These are phyloP conservation scores for Wallacemonas sp. DNA, from an alignment of 208 protist species.

Conservation along the genomic window DNA sequence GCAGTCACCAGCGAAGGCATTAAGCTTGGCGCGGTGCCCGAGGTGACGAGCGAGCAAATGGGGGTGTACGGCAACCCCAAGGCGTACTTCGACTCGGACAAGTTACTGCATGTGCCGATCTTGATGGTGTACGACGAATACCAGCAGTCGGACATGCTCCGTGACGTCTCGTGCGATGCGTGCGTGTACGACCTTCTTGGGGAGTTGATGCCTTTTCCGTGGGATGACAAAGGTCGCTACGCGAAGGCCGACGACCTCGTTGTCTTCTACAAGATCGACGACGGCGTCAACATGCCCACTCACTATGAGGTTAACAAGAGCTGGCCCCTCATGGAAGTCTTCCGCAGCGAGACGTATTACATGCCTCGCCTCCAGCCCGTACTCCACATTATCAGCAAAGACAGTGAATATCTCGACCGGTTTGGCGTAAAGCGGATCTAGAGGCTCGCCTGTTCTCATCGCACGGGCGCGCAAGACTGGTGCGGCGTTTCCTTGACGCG, in stretches of 20 bases:
- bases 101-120: slow-evolving; percentile 84
- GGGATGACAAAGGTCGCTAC: slow-evolving; percentile 75
- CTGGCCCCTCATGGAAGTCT: slow-evolving; percentile 81
- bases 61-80: slow-evolving; percentile 67
- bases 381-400: slow-evolving; percentile 65
- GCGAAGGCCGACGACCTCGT: slow-evolving; percentile 50
- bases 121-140: slow-evolving; percentile 95
- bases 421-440: slow-evolving; percentile 34
- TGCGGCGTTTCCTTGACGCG: too few relatives aligned
- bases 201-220: slow-evolving; percentile 86
- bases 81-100: slow-evolving; percentile 77
- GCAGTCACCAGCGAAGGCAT: slow-evolving; percentile 70
- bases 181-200: slow-evolving; percentile 60
- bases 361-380: slow-evolving; percentile 80
- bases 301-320: slow-evolving; percentile 67
- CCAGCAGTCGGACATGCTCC: slow-evolving; percentile 90
- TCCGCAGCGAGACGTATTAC: slow-evolving; percentile 63
- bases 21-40: slow-evolving; percentile 33
- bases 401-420: slow-evolving; percentile 57
- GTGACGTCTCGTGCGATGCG: slow-evolving; percentile 83
- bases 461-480: too few relatives aligned
- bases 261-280: slow-evolving; percentile 84
- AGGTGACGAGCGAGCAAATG: slow-evolving; percentile 88
- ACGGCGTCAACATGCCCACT: slow-evolving; percentile 73
- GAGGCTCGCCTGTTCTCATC: background rate